A percentile compares a stretch with the other conserved stretches of the same genome.
Evolutionary conservation across 345 rosid species (phyloP).

Genomic region (Psidium friedrichsthalianum): DNA sequence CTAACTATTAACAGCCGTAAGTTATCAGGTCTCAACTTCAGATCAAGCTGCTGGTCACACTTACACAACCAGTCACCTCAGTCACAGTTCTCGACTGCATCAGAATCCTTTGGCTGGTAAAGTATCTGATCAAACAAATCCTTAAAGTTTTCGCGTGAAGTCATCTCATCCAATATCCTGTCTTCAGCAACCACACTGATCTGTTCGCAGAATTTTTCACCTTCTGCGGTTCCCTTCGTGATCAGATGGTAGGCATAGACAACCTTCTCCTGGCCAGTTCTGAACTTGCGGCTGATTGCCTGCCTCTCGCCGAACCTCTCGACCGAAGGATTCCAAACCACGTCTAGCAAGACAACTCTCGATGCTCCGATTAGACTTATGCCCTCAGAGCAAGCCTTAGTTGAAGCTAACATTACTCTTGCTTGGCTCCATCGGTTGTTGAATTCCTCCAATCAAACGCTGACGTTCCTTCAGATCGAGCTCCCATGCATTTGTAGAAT

Average conservation of each 20-base stretch:
- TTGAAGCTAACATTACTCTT: conserved; percentile 63
- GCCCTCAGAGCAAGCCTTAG: conserved; percentile 61
- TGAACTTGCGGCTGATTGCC: conserved; percentile 62
- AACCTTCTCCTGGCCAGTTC: conserved; percentile 52
- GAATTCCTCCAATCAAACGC: conserved; percentile 27
- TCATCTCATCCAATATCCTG: conserved; percentile 20
- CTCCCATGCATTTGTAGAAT: conserved; percentile 40
- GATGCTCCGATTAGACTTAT: conserved; percentile 72
- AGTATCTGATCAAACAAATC: conserved; percentile 13
- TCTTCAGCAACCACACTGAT: conserved; percentile 15
- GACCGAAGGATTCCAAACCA: conserved; percentile 80
- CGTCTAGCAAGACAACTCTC: conserved; percentile 66
- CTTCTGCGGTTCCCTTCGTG: conserved; percentile 37
- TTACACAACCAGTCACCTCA: too few relatives aligned
- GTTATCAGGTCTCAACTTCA: too few relatives aligned
- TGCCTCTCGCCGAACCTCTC: conserved; percentile 62
- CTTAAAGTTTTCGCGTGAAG: conserved; percentile 3
- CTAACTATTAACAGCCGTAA: too few relatives aligned
- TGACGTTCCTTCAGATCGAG: conserved; percentile 25
- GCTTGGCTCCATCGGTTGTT: conserved; percentile 34
- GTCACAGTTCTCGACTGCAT: conserved; percentile 6
- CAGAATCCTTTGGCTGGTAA: conserved; percentile 16
- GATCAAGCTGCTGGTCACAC: too few relatives aligned
- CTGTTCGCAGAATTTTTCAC: conserved; percentile 33
- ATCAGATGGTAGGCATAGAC: conserved; percentile 65